Percentiles rank a stretch among this genome's conserved stretches.
Conservation (phyloP, 2,329 filamentous ascomycete genomes). For the Ophiosphaerella narmari region DNA sequence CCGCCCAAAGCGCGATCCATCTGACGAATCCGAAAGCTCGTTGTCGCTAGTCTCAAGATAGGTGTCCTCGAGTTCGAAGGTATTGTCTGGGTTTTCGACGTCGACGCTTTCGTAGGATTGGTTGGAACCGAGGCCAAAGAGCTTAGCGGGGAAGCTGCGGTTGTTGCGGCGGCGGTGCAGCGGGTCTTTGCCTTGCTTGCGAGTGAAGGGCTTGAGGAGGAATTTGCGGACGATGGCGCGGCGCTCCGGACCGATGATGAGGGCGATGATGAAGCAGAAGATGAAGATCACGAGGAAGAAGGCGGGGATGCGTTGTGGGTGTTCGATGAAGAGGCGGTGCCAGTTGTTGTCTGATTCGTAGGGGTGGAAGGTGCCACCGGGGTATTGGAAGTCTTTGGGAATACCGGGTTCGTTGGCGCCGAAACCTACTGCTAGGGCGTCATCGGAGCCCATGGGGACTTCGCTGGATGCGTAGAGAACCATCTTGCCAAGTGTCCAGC, state of each 20-base stretch:
- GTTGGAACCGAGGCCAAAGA: slow-evolving; percentile 61
- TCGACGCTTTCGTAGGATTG: slow-evolving; percentile 74
- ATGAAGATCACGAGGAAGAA: slow-evolving; percentile 79
- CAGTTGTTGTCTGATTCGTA: slow-evolving; percentile 57
- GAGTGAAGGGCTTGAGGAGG: slow-evolving; percentile 53
- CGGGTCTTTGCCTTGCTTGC: slow-evolving; percentile 47
- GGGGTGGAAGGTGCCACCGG: slow-evolving; percentile 60
- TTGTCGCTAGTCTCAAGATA: slow-evolving; percentile 61
- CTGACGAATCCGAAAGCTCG: slow-evolving; percentile 64
- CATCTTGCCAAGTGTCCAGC: slow-evolving; percentile 97
- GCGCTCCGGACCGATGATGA: slow-evolving; percentile 80
- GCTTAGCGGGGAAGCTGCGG: slow-evolving; percentile 53
- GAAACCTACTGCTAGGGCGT: slow-evolving; percentile 82
- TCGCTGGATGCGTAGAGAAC: slow-evolving; percentile 92
- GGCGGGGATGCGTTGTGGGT: slow-evolving; percentile 71
- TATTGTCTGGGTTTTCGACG: slow-evolving; percentile 73
- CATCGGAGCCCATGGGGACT: slow-evolving; percentile 66
- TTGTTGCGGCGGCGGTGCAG: slow-evolving; percentile 51
- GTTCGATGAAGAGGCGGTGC: slow-evolving; percentile 65
- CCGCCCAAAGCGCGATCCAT: slow-evolving; percentile 60
- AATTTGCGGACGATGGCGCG: slow-evolving; percentile 63
- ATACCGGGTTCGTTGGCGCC: slow-evolving; percentile 77
- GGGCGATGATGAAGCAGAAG: slow-evolving; percentile 68
- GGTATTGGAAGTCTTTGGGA: slow-evolving; percentile 81
- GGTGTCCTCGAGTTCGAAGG: slow-evolving; percentile 70